Conservation (phyloP, 2,329 filamentous ascomycete genomes). For the Aspergillus ibericus region DNA sequence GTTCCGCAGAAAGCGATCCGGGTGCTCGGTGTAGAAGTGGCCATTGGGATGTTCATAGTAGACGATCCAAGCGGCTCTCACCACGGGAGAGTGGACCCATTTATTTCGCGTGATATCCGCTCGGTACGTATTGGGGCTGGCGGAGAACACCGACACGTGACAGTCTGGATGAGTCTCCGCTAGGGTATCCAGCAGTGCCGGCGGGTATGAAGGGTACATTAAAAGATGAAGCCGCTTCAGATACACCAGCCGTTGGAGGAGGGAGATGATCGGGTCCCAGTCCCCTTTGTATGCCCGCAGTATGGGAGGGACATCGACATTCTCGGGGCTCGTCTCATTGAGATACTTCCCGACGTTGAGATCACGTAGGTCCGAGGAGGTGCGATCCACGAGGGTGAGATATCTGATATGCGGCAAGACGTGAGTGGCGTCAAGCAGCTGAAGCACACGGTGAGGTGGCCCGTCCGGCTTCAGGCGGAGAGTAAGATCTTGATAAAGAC, state of each 20-base stretch:
- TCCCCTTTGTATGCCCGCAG: not conserved
- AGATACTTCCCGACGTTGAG: not conserved
- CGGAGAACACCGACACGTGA: not conserved
- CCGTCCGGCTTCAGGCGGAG: not conserved
- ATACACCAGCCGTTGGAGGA: not conserved
- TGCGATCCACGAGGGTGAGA: not conserved
- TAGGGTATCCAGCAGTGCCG: not conserved
- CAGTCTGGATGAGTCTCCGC: not conserved
- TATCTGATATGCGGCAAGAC: not conserved
- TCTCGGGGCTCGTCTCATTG: not conserved
- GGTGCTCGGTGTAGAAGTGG: not conserved
- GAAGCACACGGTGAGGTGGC: not conserved
- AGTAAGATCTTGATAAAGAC: not conserved
- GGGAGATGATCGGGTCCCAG: not conserved
- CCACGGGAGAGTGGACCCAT: not conserved
- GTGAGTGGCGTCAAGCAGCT: not conserved
- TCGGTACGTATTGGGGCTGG: not conserved
- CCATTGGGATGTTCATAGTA: not conserved
- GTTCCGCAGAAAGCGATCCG: not conserved
- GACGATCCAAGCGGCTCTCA: not conserved
- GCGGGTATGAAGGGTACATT: not conserved
- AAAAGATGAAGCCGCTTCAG: not conserved
- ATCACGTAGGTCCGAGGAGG: not conserved
- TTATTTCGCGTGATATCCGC: not conserved
- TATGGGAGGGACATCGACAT: not conserved